phyloP scores from a whole-genome alignment of 1,284 basidiomycete species.

The Clitocybe nebularis region DNA sequence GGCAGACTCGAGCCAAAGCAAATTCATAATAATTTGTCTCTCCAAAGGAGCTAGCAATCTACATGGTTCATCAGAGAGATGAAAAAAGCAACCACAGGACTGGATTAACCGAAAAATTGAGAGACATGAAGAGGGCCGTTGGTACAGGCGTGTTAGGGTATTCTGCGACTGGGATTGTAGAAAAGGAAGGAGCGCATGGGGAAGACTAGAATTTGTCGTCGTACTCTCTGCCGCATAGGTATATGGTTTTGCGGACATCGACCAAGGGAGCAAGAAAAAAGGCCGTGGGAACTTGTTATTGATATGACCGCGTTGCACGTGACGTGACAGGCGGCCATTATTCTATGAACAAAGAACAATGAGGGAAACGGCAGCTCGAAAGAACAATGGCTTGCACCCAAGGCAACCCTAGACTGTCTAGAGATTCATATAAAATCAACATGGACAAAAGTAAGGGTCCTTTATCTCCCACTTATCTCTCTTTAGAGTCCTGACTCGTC shows the following conservation, averaged over 20 bases:
- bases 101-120: slow-evolving; percentile 80
- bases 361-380: not conserved
- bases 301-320: slow-evolving; percentile 16
- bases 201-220: slow-evolving; percentile 16
- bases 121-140: slow-evolving; percentile 88
- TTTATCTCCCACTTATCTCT: slow-evolving; percentile 1
- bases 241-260: slow-evolving; percentile 18
- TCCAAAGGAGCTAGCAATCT: slow-evolving; percentile 86
- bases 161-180: slow-evolving; percentile 84
- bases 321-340: slow-evolving; percentile 7
- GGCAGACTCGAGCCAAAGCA: slow-evolving; percentile 87
- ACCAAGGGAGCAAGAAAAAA: no score
- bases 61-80: slow-evolving; percentile 19
- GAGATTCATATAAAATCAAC: not conserved
- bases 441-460: not conserved
- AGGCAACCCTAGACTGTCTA: not conserved
- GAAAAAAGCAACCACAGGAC: slow-evolving; percentile 11
- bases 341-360: no score
- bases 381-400: slow-evolving; percentile 14
- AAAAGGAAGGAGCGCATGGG: slow-evolving; percentile 75
- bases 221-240: slow-evolving; percentile 16
- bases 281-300: no score
- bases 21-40: slow-evolving; percentile 87
- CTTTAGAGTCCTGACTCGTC: slow-evolving; percentile 7
- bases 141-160: slow-evolving; percentile 82